Base-by-base conservation (phyloP, 2,329 filamentous ascomycete genomes). In the Botrytis fragariae region DNA sequence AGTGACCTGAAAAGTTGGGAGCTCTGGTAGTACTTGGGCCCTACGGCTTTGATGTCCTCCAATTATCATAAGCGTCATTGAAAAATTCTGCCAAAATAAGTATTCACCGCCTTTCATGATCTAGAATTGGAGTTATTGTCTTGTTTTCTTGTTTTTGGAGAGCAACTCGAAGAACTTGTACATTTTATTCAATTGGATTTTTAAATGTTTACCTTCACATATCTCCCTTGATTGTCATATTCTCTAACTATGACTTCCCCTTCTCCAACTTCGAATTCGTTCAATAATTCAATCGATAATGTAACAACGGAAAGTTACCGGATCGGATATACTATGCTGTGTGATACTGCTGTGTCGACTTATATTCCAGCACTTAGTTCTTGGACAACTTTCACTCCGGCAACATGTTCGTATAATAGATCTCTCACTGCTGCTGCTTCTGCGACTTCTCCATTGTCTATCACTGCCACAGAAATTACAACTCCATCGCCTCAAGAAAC, bases 341-440 rank as follows among this genome's bases (percentile, higher is more conserved):
- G 63, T 35, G n/a, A 57, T n/a, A 54, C 57, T 44, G 42, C 45
- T 25, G 32, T 70, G 54, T 72, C 71, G 32, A 70, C 65, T 16
- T 73, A 69, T 45, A 69, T 57, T n/a, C 32, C 63, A 20, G 63
- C 57, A 44, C 61, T 57, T 37, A n/a, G 29, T 45, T 69, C 65
- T 14, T 73, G 71, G 63, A 63, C 64, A 14, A 69, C 71, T 22
- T 73, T 60, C 32, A 73, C 59, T 39, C 42, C 71, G 16, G 65
- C 71, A 44, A 73, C 64, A 61, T 69, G 71, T 16, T 61, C 57
- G 45, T 32, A 60, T 18, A 69, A 69, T 37, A 67, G 54, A 51
- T 45, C 64, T 9, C 59, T 44, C 3, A 35, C 39, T 29, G 16
- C n/a, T 42, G 18, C 35, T 54, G n/a, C 44, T 22, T 45, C 22